A percentile compares a stretch with the other conserved stretches of the same genome.
Conservation (phyloP, 2,329 filamentous ascomycete genomes). For the Raffaelea albimanens region DNA sequence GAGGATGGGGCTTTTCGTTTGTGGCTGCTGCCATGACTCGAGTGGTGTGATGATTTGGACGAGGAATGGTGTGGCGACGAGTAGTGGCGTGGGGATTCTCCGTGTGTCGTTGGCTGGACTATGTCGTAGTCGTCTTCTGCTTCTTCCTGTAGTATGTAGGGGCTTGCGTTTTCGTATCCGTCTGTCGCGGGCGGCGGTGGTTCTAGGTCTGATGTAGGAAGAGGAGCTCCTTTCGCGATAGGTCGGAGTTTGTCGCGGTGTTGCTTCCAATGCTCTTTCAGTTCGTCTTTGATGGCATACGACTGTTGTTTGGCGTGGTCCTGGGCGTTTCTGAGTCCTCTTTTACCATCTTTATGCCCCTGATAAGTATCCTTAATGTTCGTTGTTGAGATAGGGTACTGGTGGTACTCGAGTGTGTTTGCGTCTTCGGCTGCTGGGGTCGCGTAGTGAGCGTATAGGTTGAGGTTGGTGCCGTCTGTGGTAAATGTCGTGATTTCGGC, state of each 20-base stretch:
- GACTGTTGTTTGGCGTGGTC: constrained; percentile 9
- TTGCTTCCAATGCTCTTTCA: background rate
- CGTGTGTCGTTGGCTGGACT: too few species aligned
- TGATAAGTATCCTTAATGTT: constrained; percentile 5
- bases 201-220: background rate
- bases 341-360: constrained; percentile 2
- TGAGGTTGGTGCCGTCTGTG: constrained; percentile 16
- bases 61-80: too few species aligned
- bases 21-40: background rate
- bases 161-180: background rate
- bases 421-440: background rate
- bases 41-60: background rate
- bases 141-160: background rate
- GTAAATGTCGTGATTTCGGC: constrained; percentile 18
- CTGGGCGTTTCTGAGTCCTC: constrained; percentile 7
- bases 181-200: background rate
- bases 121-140: too few species aligned
- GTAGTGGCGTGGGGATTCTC: too few species aligned
- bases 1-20: background rate
- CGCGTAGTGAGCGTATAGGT: constrained; percentile 18
- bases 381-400: constrained; percentile 12
- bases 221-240: background rate
- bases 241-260: background rate
- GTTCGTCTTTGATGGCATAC: constrained; percentile 5
- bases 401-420: constrained; percentile 14